Evolutionary conservation across 2,329 filamentous ascomycete species (phyloP).

Genomic region (Pseudogymnoascus destructans): DNA sequence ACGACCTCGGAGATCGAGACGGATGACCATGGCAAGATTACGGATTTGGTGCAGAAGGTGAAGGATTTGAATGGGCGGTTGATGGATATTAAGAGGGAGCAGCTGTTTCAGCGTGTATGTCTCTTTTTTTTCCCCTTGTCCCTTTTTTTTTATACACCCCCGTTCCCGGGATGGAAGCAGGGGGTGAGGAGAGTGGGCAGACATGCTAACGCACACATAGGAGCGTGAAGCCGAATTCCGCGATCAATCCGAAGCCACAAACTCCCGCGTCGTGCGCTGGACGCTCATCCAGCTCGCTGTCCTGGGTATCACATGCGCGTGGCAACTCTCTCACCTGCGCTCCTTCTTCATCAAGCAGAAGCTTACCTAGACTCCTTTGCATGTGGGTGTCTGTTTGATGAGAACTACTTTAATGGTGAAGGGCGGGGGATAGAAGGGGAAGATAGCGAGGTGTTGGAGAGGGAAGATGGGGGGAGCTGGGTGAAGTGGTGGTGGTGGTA

Average conservation of each 20-base stretch:
- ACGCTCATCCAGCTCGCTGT: conserved; percentile 80
- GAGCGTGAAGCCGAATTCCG: conserved; percentile 97
- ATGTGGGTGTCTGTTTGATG: neutral
- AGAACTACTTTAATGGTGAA: neutral
- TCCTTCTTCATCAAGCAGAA: conserved; percentile 99
- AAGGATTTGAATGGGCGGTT: conserved; percentile 79
- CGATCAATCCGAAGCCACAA: conserved; percentile 91
- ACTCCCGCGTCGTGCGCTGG: conserved; percentile 85
- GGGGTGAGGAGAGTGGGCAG: neutral
- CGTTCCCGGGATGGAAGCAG: neutral
- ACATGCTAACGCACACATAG: conserved; percentile 32
- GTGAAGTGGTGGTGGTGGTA: neutral
- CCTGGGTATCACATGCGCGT: conserved; percentile 78
- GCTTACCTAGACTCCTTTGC: conserved; percentile 55
- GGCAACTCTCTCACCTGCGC: conserved; percentile 90
- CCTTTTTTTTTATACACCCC: neutral
- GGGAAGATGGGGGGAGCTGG: neutral
- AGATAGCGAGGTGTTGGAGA: neutral
- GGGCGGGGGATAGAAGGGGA: neutral
- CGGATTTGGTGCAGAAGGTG: conserved; percentile 77
- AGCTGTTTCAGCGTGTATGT: conserved; percentile 84
- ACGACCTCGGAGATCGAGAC: conserved; percentile 90
- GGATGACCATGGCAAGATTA: conserved; percentile 83
- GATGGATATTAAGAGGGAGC: conserved; percentile 81
- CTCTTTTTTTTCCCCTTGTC: conserved; percentile 9